A percentile compares a stretch with the other conserved stretches of the same genome.
These are phyloP conservation scores for Moniliella sp. DNA, from an alignment of 1,284 basidiomycete species.

Conservation along the genomic window DNA sequence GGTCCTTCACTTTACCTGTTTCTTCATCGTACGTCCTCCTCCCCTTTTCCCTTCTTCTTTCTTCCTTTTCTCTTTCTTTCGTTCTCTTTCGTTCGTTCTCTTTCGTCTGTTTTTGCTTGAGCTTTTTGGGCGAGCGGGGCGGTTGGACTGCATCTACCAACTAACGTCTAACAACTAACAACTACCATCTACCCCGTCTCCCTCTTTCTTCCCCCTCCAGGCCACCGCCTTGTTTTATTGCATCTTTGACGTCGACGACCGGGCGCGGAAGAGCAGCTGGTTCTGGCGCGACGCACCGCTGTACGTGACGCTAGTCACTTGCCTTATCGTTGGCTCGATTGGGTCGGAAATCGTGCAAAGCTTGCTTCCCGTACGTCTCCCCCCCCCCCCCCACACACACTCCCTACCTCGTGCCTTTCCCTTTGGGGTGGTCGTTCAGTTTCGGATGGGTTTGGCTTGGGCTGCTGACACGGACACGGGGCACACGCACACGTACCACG, in stretches of 20 bases:
- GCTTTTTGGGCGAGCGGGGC: no score
- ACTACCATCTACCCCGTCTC: not conserved
- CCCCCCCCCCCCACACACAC: not conserved
- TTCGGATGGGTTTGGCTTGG: no score
- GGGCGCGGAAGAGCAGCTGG: conserved; percentile 43
- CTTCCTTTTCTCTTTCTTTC: no score
- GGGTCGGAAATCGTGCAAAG: conserved; percentile 68
- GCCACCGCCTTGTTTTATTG: conserved; percentile 66
- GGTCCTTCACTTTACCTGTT: conserved; percentile 59
- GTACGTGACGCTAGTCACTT: conserved; percentile 44
- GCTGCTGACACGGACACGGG: no score
- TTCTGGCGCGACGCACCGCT: conserved; percentile 59
- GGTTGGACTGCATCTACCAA: not conserved
- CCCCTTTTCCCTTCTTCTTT: no score
- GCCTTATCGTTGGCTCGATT: conserved; percentile 43
- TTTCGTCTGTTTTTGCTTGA: no score
- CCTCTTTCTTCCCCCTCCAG: conserved; percentile 1
- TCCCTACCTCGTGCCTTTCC: not conserved
- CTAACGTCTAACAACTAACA: not conserved
- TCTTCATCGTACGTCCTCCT: conserved; percentile 38
- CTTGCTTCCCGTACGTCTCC: conserved; percentile 43
- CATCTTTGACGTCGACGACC: conserved; percentile 62
- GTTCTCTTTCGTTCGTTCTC: no score
- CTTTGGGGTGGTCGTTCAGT: no score
- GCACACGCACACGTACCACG: no score